Conservation (phyloP, 2,329 filamentous ascomycete genomes). For the Cadophora malorum region DNA sequence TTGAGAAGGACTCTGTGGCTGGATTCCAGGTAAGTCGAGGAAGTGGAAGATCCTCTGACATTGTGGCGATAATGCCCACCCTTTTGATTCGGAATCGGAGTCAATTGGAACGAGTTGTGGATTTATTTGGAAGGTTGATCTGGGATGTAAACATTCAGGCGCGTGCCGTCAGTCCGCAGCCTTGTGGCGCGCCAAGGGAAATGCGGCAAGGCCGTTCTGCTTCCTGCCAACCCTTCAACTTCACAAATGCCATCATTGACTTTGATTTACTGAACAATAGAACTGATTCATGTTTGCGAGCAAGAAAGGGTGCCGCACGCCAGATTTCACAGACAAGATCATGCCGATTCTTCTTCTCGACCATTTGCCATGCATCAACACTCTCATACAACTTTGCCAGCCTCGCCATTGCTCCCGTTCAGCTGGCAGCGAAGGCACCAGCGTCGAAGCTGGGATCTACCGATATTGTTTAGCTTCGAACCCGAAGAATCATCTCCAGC, state of each 20-base stretch:
- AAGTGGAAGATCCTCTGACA: slow-evolving; percentile 36
- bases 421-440: no score
- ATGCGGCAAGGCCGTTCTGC: background rate
- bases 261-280: background rate
- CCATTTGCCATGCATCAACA: no score
- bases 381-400: no score
- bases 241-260: background rate
- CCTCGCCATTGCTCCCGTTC: no score
- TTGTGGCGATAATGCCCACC: slow-evolving; percentile 5
- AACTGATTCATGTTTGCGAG: background rate
- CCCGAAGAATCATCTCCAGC: no score
- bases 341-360: no score
- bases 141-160: slow-evolving; percentile 17
- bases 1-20: slow-evolving; percentile 30
- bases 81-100: background rate
- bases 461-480: no score
- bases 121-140: slow-evolving; percentile 2
- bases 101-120: slow-evolving; percentile 4
- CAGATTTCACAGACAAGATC: no score
- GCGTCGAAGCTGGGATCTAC: no score
- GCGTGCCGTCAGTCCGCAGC: slow-evolving; percentile 9
- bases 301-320: background rate
- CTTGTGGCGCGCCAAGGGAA: slow-evolving; percentile 10
- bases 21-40: slow-evolving; percentile 35
- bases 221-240: background rate